Evolutionary conservation across 2,329 filamentous ascomycete genomes (phyloP).

Genomic region (Epicoccum nigrum): DNA sequence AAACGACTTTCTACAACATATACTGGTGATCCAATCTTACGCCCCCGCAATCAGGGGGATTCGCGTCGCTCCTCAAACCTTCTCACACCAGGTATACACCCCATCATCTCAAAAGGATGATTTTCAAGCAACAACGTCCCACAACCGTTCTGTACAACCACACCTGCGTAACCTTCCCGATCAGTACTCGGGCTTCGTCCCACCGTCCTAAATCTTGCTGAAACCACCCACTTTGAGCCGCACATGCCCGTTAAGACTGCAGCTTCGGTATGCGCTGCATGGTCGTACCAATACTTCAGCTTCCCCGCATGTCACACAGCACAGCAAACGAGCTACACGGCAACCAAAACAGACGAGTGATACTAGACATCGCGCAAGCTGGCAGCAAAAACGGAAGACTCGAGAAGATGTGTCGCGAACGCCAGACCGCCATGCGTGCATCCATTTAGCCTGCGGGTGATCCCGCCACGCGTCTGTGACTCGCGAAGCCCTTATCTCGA

Average conservation of each 20-base stretch:
- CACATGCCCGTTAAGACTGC: constrained; percentile 11
- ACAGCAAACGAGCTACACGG: constrained; percentile 8
- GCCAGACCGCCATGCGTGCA: constrained; percentile 10
- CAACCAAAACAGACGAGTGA: constrained; percentile 11
- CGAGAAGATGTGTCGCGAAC: constrained; percentile 1
- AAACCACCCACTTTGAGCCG: constrained; percentile 19
- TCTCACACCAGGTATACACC: not conserved
- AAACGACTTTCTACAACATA: not conserved
- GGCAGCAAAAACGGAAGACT: not conserved
- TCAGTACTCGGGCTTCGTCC: constrained; percentile 11
- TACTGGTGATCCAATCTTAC: constrained; percentile 5
- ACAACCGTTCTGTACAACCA: constrained; percentile 13
- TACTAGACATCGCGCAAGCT: constrained; percentile 1
- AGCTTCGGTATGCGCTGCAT: constrained; percentile 5
- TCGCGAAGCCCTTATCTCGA: not conserved
- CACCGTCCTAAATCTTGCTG: constrained; percentile 17
- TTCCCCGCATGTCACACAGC: constrained; percentile 19
- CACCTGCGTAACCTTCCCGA: constrained; percentile 10
- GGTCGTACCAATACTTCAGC: constrained; percentile 28
- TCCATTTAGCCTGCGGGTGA: constrained; percentile 1
- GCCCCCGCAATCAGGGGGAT: not conserved
- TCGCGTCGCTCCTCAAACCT: not conserved
- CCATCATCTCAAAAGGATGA: not conserved
- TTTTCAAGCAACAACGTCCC: not conserved
- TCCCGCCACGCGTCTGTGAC: constrained; percentile 5